Evolutionary conservation across 208 protist genomes (phyloP), one percentile per base, ranked within the genome.

Genomic region (Trypanosoma caninum): DNA sequence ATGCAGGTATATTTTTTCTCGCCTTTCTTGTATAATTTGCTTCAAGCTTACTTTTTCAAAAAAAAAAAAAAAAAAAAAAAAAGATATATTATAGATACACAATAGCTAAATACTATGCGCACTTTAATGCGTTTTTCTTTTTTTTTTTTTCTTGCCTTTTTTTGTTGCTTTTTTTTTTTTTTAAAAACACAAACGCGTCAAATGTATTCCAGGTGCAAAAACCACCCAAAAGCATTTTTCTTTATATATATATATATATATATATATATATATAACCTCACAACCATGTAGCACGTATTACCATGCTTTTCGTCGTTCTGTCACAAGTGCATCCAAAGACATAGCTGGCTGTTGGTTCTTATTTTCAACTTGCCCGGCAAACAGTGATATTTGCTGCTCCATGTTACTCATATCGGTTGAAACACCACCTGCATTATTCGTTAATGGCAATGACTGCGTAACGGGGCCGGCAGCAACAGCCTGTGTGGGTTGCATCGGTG

Each of bases 321-420:
- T 48, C 65, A 72, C 60, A 30, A 72, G 30, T 20, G 34, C 48
- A 44, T 72, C 51, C 35, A 72, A 50, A 1, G 58, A 65, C 27
- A 52, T 65, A 8, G 53, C 13, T n/a, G 10, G 6, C 10, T 34
- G 20, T 38, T 47, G 58, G 16, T 2, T 8, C 8, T 42, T 30
- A 4, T 48, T 58, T 48, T 14, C 22, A 14, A 53, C 44, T 8
- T 58, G 28, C 33, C 41, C 51, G 20, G 57, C 3, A 52, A 64
- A 59, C 33, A 61, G 51, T 34, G 50, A 31, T 34, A 72, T 65
- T 52, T 72, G 56, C 30, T 72, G 50, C 20, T 65, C 56, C 40
- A 64, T 65, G 10, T 16, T 9, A 28, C 34, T 59, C 20, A 20
- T 22, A 48, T 28, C 56, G 10, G 46, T 45, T 27, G 18, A 9